phyloP scores from a whole-genome alignment of 192 early-diverging fungal genomes.

The Helicostylum pulchrum region DNA sequence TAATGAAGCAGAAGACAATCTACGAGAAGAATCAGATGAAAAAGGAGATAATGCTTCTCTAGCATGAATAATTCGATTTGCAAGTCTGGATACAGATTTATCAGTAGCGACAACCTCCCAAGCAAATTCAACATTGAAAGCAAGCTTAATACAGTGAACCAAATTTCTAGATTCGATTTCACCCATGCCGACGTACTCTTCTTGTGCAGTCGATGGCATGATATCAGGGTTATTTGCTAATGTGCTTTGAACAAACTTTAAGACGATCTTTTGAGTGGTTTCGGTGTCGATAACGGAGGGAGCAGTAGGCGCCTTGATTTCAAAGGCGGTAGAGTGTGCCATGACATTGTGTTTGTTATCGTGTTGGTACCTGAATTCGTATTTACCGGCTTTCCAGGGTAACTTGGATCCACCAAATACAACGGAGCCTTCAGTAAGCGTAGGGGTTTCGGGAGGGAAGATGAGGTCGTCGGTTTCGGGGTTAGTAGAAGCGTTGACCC shows the following conservation, averaged over 20 bases:
- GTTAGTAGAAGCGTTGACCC: conserved; percentile 17
- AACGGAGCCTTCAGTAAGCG: conserved; percentile 47
- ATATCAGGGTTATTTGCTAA: conserved; percentile 42
- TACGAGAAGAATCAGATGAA: conserved; percentile 6
- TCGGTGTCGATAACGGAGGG: conserved; percentile 28
- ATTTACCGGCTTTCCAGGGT: conserved; percentile 85
- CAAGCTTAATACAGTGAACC: conserved; percentile 76
- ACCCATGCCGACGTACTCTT: conserved; percentile 53
- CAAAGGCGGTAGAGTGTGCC: conserved; percentile 72
- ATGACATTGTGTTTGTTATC: conserved; percentile 84
- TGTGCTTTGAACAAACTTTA: conserved; percentile 44
- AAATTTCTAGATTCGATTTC: conserved; percentile 67
- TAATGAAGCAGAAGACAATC: conserved; percentile 3
- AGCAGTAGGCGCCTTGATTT: conserved; percentile 50
- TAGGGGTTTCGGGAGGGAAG: conserved; percentile 18
- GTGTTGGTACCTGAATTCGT: conserved; percentile 91
- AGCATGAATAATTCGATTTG: conserved; percentile 36
- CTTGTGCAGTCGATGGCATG: conserved; percentile 44
- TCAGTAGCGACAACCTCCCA: conserved; percentile 64
- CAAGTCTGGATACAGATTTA: conserved; percentile 46
- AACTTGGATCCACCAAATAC: conserved; percentile 64
- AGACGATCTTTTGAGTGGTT: conserved; percentile 33
- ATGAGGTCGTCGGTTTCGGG: not conserved
- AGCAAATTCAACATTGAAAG: conserved; percentile 89
- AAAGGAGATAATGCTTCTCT: conserved; percentile 26